Base-by-base conservation (phyloP, 306 rosid species). In the Sicyos baderoa region DNA sequence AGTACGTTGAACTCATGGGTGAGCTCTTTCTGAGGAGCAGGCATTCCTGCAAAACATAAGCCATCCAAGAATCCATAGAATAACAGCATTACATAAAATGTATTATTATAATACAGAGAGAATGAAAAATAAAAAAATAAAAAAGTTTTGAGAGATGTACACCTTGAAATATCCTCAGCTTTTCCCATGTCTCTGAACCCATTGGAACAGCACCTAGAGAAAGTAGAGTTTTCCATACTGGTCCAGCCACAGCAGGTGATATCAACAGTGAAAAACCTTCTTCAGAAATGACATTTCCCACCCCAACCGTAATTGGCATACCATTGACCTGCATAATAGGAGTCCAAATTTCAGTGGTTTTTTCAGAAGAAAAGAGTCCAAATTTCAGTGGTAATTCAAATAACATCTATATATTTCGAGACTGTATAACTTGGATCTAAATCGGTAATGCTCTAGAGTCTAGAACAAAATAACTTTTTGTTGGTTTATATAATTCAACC, bases 101-200 rank as follows among this genome's bases (percentile, higher is more conserved):
- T 29, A 29, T 29, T 29, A 29, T 29, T 29, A 29, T 37, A 5
- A 40, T 40, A 40, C 11, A n/a, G 12, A 7, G 11, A 40, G 12
- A 40, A 40, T 40, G 42, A 40, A 7, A 40, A 7, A 37, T 5
- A 40, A 40, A 40, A 40, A 40, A 37, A 27, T 1, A 25, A 29
- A 29, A 29, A 72, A 54, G 71, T 50, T 2, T n/a, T 2, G 42
- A 73, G 50, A n/a, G 44, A 64, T 74, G 76, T 48, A 63, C 16
- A 92, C 97, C 97, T 71, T 50, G 86, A 60, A 82, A 70, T 77
- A 92, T 82, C 81, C 97, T 77, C 67, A 89, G 83, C 47, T 76
- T 89, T 82, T 92, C 92, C 97, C 97, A 92, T 53, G 87, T 86
- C 72, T 77, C 80, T 76, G 95, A 80, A 58, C 98, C 98, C 93